Base-by-base conservation (phyloP, 2,329 filamentous ascomycete species). In the Fusarium chuoi region DNA sequence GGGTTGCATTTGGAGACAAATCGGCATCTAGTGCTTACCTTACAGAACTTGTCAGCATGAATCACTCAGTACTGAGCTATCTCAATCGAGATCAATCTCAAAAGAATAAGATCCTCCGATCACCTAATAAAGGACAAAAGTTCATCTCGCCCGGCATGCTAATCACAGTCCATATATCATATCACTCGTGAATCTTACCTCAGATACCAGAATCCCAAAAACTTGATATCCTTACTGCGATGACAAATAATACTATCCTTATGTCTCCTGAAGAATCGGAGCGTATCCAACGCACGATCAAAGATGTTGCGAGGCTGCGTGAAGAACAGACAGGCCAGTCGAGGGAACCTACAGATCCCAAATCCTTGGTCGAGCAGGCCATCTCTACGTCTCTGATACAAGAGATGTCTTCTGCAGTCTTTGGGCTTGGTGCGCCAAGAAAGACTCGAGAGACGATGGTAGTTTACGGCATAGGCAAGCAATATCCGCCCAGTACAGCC, bases 241-340 rank as follows among this genome's bases (percentile, higher is more conserved):
- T 80, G 78, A 20, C 67, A 20, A 52, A 65, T 17, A 75, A 75
- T 36, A 83, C 79, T 2, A 67, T 83, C 24, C 82, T 80, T 45
- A 75, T 83, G 68, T 80, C 81, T 2, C 71, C 71, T 1, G 71
- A 78, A 28, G 82, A 83, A 58, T 77, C 77, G 3, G 68, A 76
- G 14, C 79, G 79, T 9, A 76, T 83, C 15, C 73, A 68, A 45
- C 71, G 64, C 3, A 78, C 72, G 0, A 60, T 80, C 39, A 73
- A 75, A n/a, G 58, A 71, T n/a, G 59, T 62, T 13, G 33, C 68
- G 15, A 59, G 77, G 7, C 78, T 78, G 60, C 77, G 79, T 44
- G 56, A 62, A 35, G 62, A 73, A 12, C 69, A 75, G 18, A 58
- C 30, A 20, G 78, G 77, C 13, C 65, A 75, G 9, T 35, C 64